Evolutionary conservation across 179 eudicot genomes (phyloP).

Genomic region (Heliamphora pulchella): DNA sequence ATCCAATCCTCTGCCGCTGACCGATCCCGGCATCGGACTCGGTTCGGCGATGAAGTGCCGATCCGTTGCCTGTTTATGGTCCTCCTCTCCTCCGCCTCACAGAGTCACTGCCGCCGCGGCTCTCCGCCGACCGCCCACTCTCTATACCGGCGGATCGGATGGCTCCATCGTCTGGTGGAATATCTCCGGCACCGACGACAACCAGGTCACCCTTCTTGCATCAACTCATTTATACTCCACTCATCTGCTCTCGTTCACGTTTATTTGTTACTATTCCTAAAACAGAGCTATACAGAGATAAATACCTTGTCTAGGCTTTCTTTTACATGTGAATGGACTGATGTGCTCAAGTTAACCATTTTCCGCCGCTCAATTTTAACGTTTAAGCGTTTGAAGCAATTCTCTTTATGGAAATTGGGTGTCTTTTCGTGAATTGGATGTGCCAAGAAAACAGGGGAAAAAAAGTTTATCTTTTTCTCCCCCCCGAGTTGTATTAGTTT

Average conservation of each 20-base stretch:
- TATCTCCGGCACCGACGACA: constrained; percentile 27
- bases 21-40: not conserved
- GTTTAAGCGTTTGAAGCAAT: not conserved
- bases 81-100: constrained; percentile 69
- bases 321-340: no score
- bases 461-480: no score
- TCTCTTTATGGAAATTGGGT: not conserved
- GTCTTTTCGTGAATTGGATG: not conserved
- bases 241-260: not conserved
- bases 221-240: not conserved
- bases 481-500: not conserved
- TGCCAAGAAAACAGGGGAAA: not conserved
- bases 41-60: constrained; percentile 56
- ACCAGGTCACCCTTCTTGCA: constrained; percentile 26
- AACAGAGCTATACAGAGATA: not conserved
- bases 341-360: not conserved
- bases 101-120: constrained; percentile 61
- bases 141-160: constrained; percentile 91
- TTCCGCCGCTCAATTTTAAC: not conserved
- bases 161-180: constrained; percentile 98
- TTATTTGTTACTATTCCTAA: constrained; percentile 17
- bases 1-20: not conserved
- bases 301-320: no score
- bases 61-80: constrained; percentile 84
- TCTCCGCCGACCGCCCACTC: constrained; percentile 51